Conservation (phyloP, 2,329 filamentous ascomycete genomes). For the Furcasterigmium sp. region DNA sequence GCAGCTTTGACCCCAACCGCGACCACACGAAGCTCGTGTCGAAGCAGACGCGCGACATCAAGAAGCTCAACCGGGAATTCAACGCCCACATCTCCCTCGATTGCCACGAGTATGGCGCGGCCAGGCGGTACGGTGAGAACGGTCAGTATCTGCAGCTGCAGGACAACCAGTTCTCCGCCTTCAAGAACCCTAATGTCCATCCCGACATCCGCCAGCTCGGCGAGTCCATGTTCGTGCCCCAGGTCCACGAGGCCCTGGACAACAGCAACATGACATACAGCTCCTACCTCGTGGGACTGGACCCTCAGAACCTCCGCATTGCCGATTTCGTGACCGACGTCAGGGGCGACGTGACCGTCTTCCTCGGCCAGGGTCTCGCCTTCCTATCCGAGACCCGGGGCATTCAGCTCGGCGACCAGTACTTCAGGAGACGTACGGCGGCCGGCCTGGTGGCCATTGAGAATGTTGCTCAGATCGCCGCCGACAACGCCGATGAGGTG, state of each 20-base stretch:
- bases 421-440: slow-evolving; percentile 21
- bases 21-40: slow-evolving; percentile 25
- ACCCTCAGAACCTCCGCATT: not conserved
- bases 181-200: slow-evolving; percentile 9
- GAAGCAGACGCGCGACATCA: slow-evolving; percentile 23
- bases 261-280: slow-evolving; percentile 1
- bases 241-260: slow-evolving; percentile 2
- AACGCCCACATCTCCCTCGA: slow-evolving; percentile 23
- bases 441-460: slow-evolving; percentile 20
- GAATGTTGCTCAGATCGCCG: slow-evolving; percentile 21
- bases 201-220: slow-evolving; percentile 4
- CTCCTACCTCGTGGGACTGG: slow-evolving; percentile 4
- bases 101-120: slow-evolving; percentile 24
- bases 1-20: slow-evolving; percentile 24
- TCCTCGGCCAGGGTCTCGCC: slow-evolving; percentile 20
- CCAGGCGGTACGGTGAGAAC: not conserved
- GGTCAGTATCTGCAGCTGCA: slow-evolving; percentile 1
- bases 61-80: slow-evolving; percentile 19
- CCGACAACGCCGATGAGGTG: slow-evolving; percentile 19
- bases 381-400: slow-evolving; percentile 24
- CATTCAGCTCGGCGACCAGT: slow-evolving; percentile 21
- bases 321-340: not conserved
- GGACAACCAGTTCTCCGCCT: slow-evolving; percentile 5
- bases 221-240: slow-evolving; percentile 6
- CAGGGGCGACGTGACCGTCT: slow-evolving; percentile 14